Conservation (phyloP, 768 basidiomycete genomes). For the Tulasnella sp. region DNA sequence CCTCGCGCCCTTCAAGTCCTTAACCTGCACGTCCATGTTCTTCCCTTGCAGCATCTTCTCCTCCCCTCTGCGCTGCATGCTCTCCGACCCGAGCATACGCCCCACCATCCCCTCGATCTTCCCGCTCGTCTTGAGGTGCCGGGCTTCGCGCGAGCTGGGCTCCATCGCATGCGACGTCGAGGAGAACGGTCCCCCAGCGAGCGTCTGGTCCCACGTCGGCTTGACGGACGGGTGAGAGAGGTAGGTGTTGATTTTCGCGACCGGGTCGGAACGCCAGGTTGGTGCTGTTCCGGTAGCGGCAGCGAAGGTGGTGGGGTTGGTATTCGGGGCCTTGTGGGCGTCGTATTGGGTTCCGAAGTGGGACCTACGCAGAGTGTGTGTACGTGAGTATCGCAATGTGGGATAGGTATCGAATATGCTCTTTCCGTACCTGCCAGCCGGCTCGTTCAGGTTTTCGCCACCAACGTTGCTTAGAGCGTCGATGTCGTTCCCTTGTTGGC, state of each 20-base stretch:
- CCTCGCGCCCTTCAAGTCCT: not conserved
- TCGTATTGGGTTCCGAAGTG: not conserved
- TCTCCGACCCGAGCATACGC: not conserved
- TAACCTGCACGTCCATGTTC: not conserved
- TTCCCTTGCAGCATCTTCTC: not conserved
- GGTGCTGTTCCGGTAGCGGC: not conserved
- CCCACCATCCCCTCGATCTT: not conserved
- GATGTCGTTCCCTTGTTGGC: too few relatives aligned
- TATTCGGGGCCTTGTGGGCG: not conserved
- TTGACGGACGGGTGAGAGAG: not conserved
- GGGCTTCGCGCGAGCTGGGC: not conserved
- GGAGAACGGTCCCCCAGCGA: not conserved
- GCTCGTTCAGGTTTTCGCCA: too few relatives aligned
- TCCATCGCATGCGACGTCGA: not conserved
- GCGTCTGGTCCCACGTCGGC: not conserved
- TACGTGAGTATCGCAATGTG: not conserved
- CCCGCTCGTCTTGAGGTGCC: not conserved
- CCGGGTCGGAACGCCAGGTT: not conserved
- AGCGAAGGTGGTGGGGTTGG: too few relatives aligned
- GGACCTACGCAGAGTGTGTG: not conserved
- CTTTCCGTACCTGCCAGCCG: too few relatives aligned
- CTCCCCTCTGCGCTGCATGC: not conserved
- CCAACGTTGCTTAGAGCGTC: too few relatives aligned
- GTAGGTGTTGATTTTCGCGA: not conserved
- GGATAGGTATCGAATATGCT: too few relatives aligned